These are phyloP conservation scores for Aspergillus hortae DNA, from an alignment of 2,329 filamentous ascomycete species.

Conservation along the genomic window DNA sequence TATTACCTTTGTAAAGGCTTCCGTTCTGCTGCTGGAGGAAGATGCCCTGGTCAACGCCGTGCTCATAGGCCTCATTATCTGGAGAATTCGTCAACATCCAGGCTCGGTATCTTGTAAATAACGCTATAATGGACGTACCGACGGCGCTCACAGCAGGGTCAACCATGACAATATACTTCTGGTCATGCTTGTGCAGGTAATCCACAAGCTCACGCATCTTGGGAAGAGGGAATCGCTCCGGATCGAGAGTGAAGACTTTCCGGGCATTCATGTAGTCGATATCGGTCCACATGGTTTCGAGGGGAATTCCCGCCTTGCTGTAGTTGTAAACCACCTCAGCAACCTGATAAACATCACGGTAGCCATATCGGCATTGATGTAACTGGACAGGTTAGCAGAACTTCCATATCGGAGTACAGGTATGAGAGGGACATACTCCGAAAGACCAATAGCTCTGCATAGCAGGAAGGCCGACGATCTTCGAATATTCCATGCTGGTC, in stretches of 20 bases:
- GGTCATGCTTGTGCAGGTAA: constrained; percentile 63
- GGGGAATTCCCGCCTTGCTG: constrained; percentile 38
- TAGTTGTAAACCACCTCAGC: constrained; percentile 45
- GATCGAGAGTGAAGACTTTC: constrained; percentile 39
- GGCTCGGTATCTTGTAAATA: neutral
- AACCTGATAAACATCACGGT: constrained; percentile 48
- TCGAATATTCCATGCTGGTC: constrained; percentile 58
- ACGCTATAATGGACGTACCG: constrained; percentile 18
- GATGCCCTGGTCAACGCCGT: constrained; percentile 56
- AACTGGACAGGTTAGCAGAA: constrained; percentile 24
- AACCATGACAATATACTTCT: constrained; percentile 75
- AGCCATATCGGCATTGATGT: constrained; percentile 64
- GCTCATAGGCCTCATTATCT: constrained; percentile 56
- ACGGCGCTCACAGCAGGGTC: constrained; percentile 51
- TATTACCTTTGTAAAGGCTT: constrained; percentile 46
- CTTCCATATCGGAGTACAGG: neutral
- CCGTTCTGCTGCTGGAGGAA: constrained; percentile 56
- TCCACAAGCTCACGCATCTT: constrained; percentile 62
- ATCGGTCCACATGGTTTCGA: constrained; percentile 47
- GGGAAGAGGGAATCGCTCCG: constrained; percentile 34
- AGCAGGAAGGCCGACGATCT: constrained; percentile 54
- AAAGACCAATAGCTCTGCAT: constrained; percentile 65
- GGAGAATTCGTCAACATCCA: constrained; percentile 12
- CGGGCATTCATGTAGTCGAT: constrained; percentile 42
- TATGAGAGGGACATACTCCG: constrained; percentile 41